Evolutionary conservation across 2,329 filamentous ascomycete genomes (phyloP).

Genomic region (Cladophialophora psammophila): DNA sequence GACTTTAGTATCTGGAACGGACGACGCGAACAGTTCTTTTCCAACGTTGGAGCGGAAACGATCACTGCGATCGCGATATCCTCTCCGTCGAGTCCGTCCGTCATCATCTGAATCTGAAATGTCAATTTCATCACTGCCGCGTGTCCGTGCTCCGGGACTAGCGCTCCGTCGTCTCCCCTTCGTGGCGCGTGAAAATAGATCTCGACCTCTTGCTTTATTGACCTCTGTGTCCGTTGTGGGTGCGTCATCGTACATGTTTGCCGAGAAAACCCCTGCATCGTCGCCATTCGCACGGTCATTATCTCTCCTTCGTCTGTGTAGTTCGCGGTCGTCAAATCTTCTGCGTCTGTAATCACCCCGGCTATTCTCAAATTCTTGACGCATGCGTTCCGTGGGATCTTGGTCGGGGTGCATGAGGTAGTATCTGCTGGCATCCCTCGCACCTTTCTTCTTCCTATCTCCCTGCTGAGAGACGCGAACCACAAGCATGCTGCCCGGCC

Average conservation of each 20-base stretch:
- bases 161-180: constrained; percentile 63
- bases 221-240: constrained; percentile 44
- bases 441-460: constrained; percentile 82
- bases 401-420: constrained; percentile 91
- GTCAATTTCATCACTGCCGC: constrained; percentile 52
- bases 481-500: constrained; percentile 72
- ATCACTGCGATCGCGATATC: constrained; percentile 54
- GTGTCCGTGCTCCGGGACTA: constrained; percentile 63
- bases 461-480: constrained; percentile 75
- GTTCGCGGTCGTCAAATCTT: constrained; percentile 69
- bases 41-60: constrained; percentile 49
- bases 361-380: constrained; percentile 60
- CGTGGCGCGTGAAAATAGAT: constrained; percentile 51
- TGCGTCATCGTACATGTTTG: constrained; percentile 83
- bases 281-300: constrained; percentile 57
- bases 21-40: constrained; percentile 68
- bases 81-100: constrained; percentile 45
- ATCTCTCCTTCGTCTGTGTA: constrained; percentile 46
- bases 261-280: constrained; percentile 64
- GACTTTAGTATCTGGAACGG: constrained; percentile 53
- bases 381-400: constrained; percentile 77
- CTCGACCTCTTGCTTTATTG: constrained; percentile 42
- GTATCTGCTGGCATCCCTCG: constrained; percentile 82
- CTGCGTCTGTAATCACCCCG: constrained; percentile 56
- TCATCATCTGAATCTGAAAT: constrained; percentile 47